Evolutionary conservation across 2,329 filamentous ascomycete genomes (phyloP), one percentile per base, ranked within the genome.

Genomic region (Beauveria varroae): DNA sequence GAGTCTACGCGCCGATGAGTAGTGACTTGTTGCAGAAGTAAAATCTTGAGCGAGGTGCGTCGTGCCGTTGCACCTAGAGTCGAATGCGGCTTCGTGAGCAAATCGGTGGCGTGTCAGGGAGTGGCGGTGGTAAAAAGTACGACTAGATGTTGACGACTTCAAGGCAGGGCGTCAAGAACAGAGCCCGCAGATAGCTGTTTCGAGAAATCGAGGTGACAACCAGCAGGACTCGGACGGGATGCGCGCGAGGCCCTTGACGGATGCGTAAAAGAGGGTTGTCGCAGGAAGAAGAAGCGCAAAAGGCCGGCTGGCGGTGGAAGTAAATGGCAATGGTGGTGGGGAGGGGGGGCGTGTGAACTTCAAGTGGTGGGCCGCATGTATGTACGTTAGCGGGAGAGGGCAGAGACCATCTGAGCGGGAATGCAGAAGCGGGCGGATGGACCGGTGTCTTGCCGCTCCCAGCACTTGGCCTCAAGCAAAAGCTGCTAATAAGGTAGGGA

Each of bases 401-500:
- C 67, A 68, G 68, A 66, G 67, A 65, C 68, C 67, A 69, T 58
- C 54, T 53, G 64, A 67, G 66, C 70, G 71, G 72, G 72, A 74
- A 72, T 71, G 72, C 68, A 71, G 70, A 69, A 69, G 65, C 65
- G 70, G 72, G 67, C 70, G 71, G 72, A 70, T 73, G 68, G 72
- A 64, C 71, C 70, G 70, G 71, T 71, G 71, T 73, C 71, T 72
- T 70, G 72, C 70, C 72, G 71, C 69, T 73, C 71, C 71, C 72
- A 74, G 69, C 67, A 65, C 69, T 68, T 70, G 69, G 49, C 40
- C 43, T 34, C 49, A 40, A 44, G 57, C 20, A 37, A 41, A 47
- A 41, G 68, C 20, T 54, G 52, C 52, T 37, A 67, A 51, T 53
- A 60, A 61, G 53, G 44, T 54, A 63, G 62, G 50, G 62, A 37